phyloP scores from a whole-genome alignment of 805 yeast genomes.

The Blastobotrys mokoenaii region DNA sequence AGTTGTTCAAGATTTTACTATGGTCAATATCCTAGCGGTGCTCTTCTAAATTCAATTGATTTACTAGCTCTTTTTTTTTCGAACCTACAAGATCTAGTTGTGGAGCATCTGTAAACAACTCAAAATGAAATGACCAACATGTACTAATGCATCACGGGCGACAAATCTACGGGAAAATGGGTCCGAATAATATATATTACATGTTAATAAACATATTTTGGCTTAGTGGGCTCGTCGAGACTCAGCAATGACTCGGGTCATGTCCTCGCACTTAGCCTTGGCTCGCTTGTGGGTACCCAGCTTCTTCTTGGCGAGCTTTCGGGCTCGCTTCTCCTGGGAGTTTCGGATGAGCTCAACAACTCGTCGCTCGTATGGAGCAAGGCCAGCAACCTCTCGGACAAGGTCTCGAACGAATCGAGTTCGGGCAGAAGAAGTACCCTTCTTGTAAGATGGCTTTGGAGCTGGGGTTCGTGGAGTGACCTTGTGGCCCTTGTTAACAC shows the following conservation, averaged over 20 bases:
- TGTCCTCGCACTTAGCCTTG: constrained; percentile 98
- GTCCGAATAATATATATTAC: not conserved
- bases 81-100: too few species aligned
- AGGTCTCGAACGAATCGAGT: constrained; percentile 90
- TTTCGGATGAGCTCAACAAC: constrained; percentile 98
- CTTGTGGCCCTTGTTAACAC: constrained; percentile 99
- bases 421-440: constrained; percentile 95
- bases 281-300: constrained; percentile 99
- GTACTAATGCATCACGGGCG: too few species aligned
- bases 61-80: too few species aligned
- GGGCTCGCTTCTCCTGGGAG: constrained; percentile 99
- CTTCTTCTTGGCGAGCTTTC: constrained; percentile 99
- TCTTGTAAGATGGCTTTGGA: constrained; percentile 89
- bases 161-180: not conserved
- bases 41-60: too few species aligned
- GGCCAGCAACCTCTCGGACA: constrained; percentile 95
- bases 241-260: constrained; percentile 92
- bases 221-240: constrained; percentile 46
- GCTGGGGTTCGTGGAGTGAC: constrained; percentile 77
- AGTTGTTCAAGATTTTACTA: too few species aligned
- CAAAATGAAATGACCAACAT: too few species aligned
- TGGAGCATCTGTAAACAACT: too few species aligned
- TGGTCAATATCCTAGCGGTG: too few species aligned
- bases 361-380: constrained; percentile 99
- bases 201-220: not conserved